Evolutionary conservation across 1,139 yeast genomes (phyloP), one percentile per base, ranked within the genome.

Genomic region (Suhomyces chickasaworum): DNA sequence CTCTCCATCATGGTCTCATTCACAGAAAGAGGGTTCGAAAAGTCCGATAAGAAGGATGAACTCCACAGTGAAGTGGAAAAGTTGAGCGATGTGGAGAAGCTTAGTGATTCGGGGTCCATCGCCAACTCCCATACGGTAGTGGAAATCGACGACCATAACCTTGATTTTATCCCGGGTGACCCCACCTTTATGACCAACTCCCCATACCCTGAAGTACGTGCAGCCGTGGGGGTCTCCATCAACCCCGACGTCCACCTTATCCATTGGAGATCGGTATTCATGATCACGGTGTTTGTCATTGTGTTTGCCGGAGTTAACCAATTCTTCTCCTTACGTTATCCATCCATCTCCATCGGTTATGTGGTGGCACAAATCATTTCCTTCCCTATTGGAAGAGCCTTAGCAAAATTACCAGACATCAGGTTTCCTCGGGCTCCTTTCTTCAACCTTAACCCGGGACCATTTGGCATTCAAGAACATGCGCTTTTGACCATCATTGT

Each of bases 361-460:
- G 53, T 60, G 40, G 68, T 64, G 22, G 63, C 60, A 9, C 62
- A 57, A 42, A 53, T 63, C 30, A 45, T 64, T 16, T 56, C 66
- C 6, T 63, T 47, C 35, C 67, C 68, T 4, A 46, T 59, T 2
- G 67, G 68, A 1, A 52, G 48, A 29, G 44, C 46, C 3, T 50
- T 60, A 52, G 59, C 56, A 31, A 44, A 44, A 25, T 44, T 62
- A 3, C 66, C 67, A 1, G 64, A 65, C 42, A 48, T 59, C 45
- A 57, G 54, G 38, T 63, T 61, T 39, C 46, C 51, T 12, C 47
- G 54, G 18, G 49, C 45, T 9, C 54, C 55, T 5, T 55, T 53
- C 39, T 63, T 68, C 48, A 60, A 66, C 44, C 52, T 73, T 37
- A 76, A 75, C 46, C 79, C 80, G 0, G 63, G 63, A 2, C 62